phyloP scores from a whole-genome alignment of 257 asterid genomes.

The Solanum bulbocastanum region DNA sequence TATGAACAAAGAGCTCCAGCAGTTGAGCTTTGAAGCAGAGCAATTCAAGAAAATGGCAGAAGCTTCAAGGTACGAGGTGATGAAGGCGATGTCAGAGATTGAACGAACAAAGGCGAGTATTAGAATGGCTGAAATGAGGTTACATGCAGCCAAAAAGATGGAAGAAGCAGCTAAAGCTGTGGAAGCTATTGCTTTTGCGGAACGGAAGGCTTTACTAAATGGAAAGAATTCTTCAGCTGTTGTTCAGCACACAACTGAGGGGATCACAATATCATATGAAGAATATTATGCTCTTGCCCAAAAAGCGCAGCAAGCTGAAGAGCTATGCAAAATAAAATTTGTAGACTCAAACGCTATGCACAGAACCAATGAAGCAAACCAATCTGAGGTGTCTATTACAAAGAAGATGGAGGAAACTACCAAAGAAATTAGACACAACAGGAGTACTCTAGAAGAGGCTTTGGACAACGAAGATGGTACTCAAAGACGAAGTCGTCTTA shows the following conservation, averaged over 20 bases:
- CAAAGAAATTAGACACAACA: conserved; percentile 14
- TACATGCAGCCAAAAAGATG: conserved; percentile 85
- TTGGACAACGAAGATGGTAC: conserved; percentile 12
- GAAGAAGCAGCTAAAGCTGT: conserved; percentile 90
- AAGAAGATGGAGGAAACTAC: conserved; percentile 39
- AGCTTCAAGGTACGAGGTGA: conserved; percentile 80
- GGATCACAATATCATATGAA: conserved; percentile 56
- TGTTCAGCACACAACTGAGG: conserved; percentile 17
- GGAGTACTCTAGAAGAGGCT: conserved; percentile 21
- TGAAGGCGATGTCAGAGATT: conserved; percentile 81
- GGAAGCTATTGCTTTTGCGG: conserved; percentile 59
- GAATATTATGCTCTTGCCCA: conserved; percentile 51
- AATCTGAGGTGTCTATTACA: conserved; percentile 28
- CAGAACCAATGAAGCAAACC: conserved; percentile 7
- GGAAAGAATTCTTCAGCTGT: conserved; percentile 5
- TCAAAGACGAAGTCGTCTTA: not conserved
- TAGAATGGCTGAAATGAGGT: conserved; percentile 83
- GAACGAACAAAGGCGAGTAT: conserved; percentile 73
- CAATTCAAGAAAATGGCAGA: conserved; percentile 87
- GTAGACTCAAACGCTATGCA: conserved; percentile 22
- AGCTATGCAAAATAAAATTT: conserved; percentile 53
- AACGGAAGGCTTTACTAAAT: conserved; percentile 16
- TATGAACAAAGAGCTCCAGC: conserved; percentile 7
- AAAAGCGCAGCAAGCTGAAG: conserved; percentile 52
- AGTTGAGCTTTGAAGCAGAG: conserved; percentile 47